Evolutionary conservation across 805 yeast species (phyloP), one percentile per base, ranked within the genome.

Genomic region (Pichia cephalocereana): DNA sequence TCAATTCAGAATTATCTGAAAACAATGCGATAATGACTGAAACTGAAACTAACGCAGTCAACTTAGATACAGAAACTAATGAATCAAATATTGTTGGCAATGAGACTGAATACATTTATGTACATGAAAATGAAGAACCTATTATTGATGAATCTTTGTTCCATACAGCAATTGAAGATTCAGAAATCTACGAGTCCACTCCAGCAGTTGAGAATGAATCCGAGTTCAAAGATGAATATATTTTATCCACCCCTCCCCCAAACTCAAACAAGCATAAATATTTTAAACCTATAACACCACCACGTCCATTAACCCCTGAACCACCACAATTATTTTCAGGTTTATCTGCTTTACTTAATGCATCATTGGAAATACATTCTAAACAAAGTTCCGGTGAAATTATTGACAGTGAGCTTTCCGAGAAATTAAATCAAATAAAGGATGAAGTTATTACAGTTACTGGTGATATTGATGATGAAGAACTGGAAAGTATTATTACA

Each of bases 291-390:
- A 34, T 46, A 7, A 42, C 57, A 6, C 59, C 59, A n/a, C 53
- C 57, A 18, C 50, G 44, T 14, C 54, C 50, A 8, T 52, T 56
- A 6, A 54, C 60, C 3, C 61, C 65, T 2, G 61, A 61, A 41
- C 62, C 66, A 10, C 58, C 67, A 2, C 42, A 23, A 12, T 27
- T 46, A 14, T 18, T 31, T 37, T 3, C 32, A 2, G 45, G 37
- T n/a, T 34, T 46, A 7, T 41, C 43, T 8, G 43, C 23, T 12
- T 27, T 49, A 11, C 39, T 48, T 23, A 30, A 43, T 34, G 47
- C 51, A 17, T 43, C 49, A 6, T 42, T 46, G 26, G 36, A 32
- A 30, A 32, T 45, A 6, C 46, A 38, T 26, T 36, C 43, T 8
- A 36, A n/a, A 18, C 45, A 41, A 38, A 44, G 46, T 39, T 41